phyloP scores from a whole-genome alignment of 441 rosid genomes.

The Rhodomyrtus psidioides region DNA sequence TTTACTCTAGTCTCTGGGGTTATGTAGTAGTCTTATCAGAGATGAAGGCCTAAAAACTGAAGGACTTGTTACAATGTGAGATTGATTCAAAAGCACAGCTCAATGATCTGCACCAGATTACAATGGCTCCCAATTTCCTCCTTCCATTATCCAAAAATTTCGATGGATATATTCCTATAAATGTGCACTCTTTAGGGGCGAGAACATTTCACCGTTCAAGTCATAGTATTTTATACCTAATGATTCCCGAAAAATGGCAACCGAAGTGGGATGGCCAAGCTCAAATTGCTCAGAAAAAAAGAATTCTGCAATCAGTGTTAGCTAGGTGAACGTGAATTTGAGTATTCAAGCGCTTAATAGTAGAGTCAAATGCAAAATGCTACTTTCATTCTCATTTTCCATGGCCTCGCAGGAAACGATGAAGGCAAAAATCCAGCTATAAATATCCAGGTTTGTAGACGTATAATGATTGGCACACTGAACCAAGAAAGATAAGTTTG shows the following conservation, averaged over 20 bases:
- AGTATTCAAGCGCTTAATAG: not conserved
- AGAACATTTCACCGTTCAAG: not conserved
- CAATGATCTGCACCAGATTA: not conserved
- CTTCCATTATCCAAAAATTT: not conserved
- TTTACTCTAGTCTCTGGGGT: too few relatives aligned
- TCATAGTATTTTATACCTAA: not conserved
- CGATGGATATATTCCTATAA: not conserved
- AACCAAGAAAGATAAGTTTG: not conserved
- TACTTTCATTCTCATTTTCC: not conserved
- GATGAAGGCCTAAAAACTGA: not conserved
- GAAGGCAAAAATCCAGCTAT: slow-evolving; percentile 31
- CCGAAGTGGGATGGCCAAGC: not conserved
- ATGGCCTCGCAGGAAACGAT: slow-evolving; percentile 41
- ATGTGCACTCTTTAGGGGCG: not conserved
- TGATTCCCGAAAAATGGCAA: not conserved
- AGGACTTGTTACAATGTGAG: not conserved
- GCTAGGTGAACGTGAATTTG: not conserved
- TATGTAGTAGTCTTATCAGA: not conserved
- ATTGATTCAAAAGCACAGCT: not conserved
- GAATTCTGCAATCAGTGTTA: not conserved
- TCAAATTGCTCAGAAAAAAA: not conserved
- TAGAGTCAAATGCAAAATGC: not conserved
- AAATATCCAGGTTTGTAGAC: slow-evolving; percentile 39
- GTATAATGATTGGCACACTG: not conserved
- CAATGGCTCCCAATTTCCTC: not conserved